Evolutionary conservation across 805 yeast genomes (phyloP), one percentile per base, ranked within the genome.

Genomic region (Diddensiella transvaalensis): DNA sequence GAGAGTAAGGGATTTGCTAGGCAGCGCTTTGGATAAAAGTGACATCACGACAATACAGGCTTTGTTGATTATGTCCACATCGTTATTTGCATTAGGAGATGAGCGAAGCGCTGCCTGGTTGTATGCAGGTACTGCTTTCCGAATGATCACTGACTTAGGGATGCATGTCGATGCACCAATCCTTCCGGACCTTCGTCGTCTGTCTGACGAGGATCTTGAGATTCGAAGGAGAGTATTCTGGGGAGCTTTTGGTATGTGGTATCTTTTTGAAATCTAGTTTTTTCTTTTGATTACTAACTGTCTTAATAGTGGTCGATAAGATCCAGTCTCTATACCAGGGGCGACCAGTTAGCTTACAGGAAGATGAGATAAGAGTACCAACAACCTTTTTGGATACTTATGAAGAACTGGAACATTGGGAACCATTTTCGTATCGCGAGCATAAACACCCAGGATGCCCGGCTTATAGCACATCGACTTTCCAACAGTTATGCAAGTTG

Each of bases 21-120:
- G 45, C 18, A 18, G 38, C 18, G 45, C 45, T n/a, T 22, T 42
- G 22, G 45, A 42, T 21, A 42, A 42, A 15, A 42, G 45, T 29
- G 45, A 42, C 11, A 42, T 42, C n/a, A 42, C 45, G 10, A 42
- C 45, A n/a, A 42, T 42, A 36, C 45, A 42, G 15, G 45, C 45
- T 8, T 38, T 42, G 8, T 29, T 42, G 22, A 22, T 42, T 3
- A 42, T 42, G 32, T 26, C 32, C 11, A 26, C 45, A 18, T 42
- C 45, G 22, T 21, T 42, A n/a, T 42, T 42, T 29, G 45, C 45
- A 3, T 22, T 42, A 10, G 45, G 45, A 24, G 45, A 42, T 18
- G 45, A 42, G 18, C 15, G 45, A 22, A 42, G 45, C 38, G 45
- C 45, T 11, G 45, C 45, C 13, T 42, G 45, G 45, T 38, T 42